phyloP scores from a whole-genome alignment of 140 eudicot species.

The Bidens hawaiensis region DNA sequence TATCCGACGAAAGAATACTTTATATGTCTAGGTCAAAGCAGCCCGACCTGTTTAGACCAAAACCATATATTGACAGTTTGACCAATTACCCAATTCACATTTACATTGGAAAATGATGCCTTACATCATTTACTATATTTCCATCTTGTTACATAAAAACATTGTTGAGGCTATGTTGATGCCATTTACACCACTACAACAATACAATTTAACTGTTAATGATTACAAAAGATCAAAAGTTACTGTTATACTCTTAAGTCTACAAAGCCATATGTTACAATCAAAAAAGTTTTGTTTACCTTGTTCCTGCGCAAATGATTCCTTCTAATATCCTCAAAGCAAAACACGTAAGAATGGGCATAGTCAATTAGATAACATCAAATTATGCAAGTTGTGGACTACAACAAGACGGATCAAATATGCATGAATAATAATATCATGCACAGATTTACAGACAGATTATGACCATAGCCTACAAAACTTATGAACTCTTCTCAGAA shows the following conservation, averaged over 20 bases:
- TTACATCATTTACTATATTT: background rate
- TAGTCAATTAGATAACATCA: background rate
- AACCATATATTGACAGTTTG: background rate
- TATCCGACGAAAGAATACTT: too few relatives aligned
- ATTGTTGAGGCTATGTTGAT: background rate
- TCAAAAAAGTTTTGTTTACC: background rate
- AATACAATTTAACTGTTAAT: too few relatives aligned
- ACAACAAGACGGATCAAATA: conserved; percentile 4
- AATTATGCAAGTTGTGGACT: background rate
- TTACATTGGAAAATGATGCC: background rate
- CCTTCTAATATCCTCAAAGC: background rate
- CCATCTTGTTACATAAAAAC: background rate
- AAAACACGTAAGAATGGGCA: background rate
- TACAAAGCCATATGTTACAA: background rate
- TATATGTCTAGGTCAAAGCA: too few relatives aligned
- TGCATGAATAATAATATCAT: background rate
- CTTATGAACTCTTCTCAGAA: conserved; percentile 18
- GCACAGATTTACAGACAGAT: background rate
- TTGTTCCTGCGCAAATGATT: background rate
- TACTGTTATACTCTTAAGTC: too few relatives aligned
- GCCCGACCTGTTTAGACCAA: background rate
- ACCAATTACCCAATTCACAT: background rate
- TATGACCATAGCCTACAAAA: background rate
- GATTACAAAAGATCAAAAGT: too few relatives aligned
- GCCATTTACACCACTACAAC: background rate